Evolutionary conservation across 345 rosid genomes (phyloP).

Genomic region (Ceriops tagal): DNA sequence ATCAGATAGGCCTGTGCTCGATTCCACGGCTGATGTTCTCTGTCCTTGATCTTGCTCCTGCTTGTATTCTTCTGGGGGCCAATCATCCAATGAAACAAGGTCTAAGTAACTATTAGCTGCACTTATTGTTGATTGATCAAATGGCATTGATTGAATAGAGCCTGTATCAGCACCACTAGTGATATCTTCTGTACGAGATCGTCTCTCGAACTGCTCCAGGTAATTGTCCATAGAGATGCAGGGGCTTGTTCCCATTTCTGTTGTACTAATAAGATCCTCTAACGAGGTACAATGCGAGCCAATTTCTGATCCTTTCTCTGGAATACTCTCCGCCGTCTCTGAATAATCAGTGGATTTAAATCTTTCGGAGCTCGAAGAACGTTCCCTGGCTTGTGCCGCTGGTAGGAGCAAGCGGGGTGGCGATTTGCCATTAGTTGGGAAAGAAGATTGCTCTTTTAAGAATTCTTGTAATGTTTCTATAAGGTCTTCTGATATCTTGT

Average conservation of each 20-base stretch:
- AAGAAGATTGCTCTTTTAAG: constrained; percentile 66
- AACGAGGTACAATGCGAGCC: constrained; percentile 44
- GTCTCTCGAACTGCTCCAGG: constrained; percentile 34
- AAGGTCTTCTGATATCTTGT: constrained; percentile 66
- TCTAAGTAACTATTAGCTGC: constrained; percentile 17
- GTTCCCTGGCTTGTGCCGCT: constrained; percentile 10
- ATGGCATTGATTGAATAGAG: constrained; percentile 31
- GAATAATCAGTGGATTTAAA: constrained; percentile 25
- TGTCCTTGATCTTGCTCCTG: constrained; percentile 9
- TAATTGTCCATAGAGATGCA: constrained; percentile 21
- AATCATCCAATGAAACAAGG: constrained; percentile 39
- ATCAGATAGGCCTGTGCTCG: constrained; percentile 22
- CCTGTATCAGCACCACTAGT: constrained; percentile 18
- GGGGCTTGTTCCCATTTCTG: constrained; percentile 29
- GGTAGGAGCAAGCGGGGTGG: constrained; percentile 28
- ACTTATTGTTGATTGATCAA: constrained; percentile 20
- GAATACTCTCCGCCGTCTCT: constrained; percentile 27
- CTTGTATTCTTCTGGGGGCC: constrained; percentile 23
- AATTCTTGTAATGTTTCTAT: constrained; percentile 72
- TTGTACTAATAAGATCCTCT: constrained; percentile 51
- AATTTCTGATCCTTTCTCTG: constrained; percentile 30
- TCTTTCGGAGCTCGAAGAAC: constrained; percentile 17
- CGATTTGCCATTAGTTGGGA: constrained; percentile 30
- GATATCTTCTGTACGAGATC: constrained; percentile 18
- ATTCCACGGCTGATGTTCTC: constrained; percentile 14